Evolutionary conservation across 441 rosid genomes (phyloP), one percentile per base, ranked within the genome.

Genomic region (Gossypium schwendimanii): DNA sequence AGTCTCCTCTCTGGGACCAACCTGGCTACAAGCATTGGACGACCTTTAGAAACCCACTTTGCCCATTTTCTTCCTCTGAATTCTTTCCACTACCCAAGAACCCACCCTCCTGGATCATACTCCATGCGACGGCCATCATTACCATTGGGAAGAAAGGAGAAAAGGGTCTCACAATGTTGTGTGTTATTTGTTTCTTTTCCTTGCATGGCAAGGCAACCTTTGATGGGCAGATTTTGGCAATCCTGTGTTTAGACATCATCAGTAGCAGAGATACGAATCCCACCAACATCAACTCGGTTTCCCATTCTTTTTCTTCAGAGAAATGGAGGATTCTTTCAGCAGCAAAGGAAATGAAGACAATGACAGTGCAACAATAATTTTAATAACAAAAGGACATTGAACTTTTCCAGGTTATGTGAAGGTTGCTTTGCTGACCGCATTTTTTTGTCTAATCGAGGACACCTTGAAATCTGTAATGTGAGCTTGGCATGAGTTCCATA

Each of bases 201-300:
- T 73, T 47, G 78, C 97, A 91, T 53, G 97, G 33, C 33, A 31
- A 31, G 33, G 95, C 10, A 88, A 78, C 87, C 87, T 78, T 75
- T 76, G 84, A 50, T 58, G n/a, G 17, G 89, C 92, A 88, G 47
- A 88, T 73, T 9, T 49, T 67, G 78, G 60, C 71, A 39, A 86
- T 86, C 17, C 77, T 58, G 1, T 15, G 47, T 76, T 86, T 88
- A 60, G 78, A 75, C 17, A 84, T 88, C 4, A 87, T 67, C 45
- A 86, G 75, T 6, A 88, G 64, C 63, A 86, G 77, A 18, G 92
- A 86, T 63, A 88, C 84, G 72, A 88, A 88, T 21, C 92, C 92
- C 83, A 84, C 49, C 45, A 86, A 79, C 91, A 85, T 85, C 83
- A 85, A 74, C 78, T 87, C 89, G 89, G 82, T 60, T 85, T 87